Evolutionary conservation across 805 yeast species (phyloP).

Genomic region (Zygotorulaspora florentina): DNA sequence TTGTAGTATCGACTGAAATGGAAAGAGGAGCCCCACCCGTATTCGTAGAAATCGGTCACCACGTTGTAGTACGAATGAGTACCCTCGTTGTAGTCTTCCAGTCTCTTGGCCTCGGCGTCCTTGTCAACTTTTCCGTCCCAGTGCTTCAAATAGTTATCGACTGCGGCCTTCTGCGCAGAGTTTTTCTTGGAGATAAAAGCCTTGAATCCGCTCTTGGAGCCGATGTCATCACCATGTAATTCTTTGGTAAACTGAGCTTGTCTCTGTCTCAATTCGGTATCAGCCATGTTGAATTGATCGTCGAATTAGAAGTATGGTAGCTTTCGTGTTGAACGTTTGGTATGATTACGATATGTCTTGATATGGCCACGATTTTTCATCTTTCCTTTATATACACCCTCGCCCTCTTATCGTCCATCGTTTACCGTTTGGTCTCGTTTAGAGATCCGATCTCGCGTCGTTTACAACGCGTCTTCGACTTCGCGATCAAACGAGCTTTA

Average conservation of each 20-base stretch:
- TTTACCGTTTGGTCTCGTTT: not conserved
- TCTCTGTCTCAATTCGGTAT: conserved; percentile 33
- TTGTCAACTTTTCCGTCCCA: conserved; percentile 89
- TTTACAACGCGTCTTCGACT: not conserved
- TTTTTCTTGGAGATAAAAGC: conserved; percentile 77
- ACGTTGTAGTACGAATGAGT: conserved; percentile 95
- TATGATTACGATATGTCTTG: too few species aligned
- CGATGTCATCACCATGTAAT: conserved; percentile 73
- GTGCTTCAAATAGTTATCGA: conserved; percentile 87
- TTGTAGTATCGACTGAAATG: conserved; percentile 91
- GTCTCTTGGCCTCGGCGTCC: conserved; percentile 66
- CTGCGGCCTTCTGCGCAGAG: conserved; percentile 76
- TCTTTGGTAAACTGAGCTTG: conserved; percentile 70
- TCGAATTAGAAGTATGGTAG: not conserved
- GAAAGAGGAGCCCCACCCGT: conserved; percentile 99
- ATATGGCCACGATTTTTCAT: not conserved
- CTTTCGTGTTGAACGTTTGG: too few species aligned
- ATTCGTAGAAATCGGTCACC: conserved; percentile 96
- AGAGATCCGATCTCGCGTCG: not conserved
- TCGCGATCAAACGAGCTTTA: not conserved
- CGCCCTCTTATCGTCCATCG: not conserved
- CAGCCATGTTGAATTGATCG: conserved; percentile 7
- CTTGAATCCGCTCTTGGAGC: conserved; percentile 61
- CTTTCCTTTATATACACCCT: not conserved
- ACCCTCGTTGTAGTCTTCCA: conserved; percentile 80